Base-by-base conservation (phyloP, 2,329 filamentous ascomycete species). In the Alternaria sp. region DNA sequence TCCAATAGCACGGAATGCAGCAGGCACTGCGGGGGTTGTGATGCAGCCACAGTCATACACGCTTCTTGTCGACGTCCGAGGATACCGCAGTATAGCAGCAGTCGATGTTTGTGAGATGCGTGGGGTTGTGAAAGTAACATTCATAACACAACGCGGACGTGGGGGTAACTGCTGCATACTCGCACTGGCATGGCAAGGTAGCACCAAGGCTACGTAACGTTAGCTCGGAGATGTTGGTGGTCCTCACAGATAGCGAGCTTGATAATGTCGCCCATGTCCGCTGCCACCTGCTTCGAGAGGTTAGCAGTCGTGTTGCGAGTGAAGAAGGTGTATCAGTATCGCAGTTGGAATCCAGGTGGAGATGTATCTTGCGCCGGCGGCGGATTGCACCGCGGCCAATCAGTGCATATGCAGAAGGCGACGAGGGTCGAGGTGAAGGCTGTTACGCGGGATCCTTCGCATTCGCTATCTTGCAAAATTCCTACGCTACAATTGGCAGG, bases 401-500 rank as follows among this genome's bases (percentile, higher is more conserved):
- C 34, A 51, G 49, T n/a, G 36, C 34, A 38, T 14, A 24, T 26
- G 24, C 24, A 18, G 8, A 18, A 5, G 43, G 43, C 16, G n/a
- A 16, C 20, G 16, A 34, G 34, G 34, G 36, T 51, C 49, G n/a
- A 14, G 49, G 49, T 26, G 34, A 41, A 49, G 46, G 46, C 9
- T 16, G 46, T 30, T 30, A 30, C 30, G 46, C 46, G 30, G 46
- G 46, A 30, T 48, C 18, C 9, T 34, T 48, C 20, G 38, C 24
- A 16, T 24, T n/a, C 42, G 32, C 20, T 38, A 38, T 53, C 34
- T 52, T 38, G 14, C n/a, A 18, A 24, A 18, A 24, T n/a, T 20
- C 14, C 39, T 26, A 22, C 42, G 18, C 57, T 30, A 28, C 51
- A 55, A 44, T 26, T 42, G 53, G 57, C 53, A 60, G 57, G 57